Evolutionary conservation across 768 basidiomycete genomes (phyloP), one percentile per base, ranked within the genome.

Genomic region (Favolaschia claudopus): DNA sequence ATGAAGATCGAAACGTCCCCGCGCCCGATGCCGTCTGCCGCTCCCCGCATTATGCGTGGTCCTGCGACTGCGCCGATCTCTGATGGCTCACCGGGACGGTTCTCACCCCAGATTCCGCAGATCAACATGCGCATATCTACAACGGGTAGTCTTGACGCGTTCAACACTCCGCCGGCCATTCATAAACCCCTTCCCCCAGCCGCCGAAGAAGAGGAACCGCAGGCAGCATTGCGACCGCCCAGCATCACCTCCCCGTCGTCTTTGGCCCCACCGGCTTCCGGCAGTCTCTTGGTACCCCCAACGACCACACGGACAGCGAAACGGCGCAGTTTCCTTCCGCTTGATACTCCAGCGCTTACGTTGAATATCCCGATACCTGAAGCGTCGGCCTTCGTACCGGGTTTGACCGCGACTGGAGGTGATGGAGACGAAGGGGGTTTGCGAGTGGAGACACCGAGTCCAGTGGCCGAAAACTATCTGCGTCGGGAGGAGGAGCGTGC

Each of bases 251-350:
- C 19, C 34, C 60, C 73, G 29, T n/a, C 69, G 10, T 52, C 70
- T 43, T 32, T 70, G 57, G 40, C 69, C 17, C 36, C 68, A 49
- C 44, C 74, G 7, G 29, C 50, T 25, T 58, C 73, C 60, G 64
- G 63, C 33, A 79, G 62, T 62, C 76, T 83, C 51, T 76, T 87
- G 27, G 68, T 73, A 32, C 64, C 81, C 32, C 72, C 77, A 6
- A 70, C 81, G 27, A 82, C 79, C 13, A 73, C 82, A 20, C 81
- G 87, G 51, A 68, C 86, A 27, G 79, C 82, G 13, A 95, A 89
- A 74, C 86, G 96, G 34, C 82, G 93, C 68, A 96, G 93, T 70
- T 99, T 96, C 81, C 76, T 99, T 38, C 91, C 94, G 19, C 80
- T 99, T 51, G 93, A 92, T 59, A 81, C 82, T 15, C 87, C 88